Conservation (phyloP, 108 stramenopile genomes). For the Discostella stelligeroides region DNA sequence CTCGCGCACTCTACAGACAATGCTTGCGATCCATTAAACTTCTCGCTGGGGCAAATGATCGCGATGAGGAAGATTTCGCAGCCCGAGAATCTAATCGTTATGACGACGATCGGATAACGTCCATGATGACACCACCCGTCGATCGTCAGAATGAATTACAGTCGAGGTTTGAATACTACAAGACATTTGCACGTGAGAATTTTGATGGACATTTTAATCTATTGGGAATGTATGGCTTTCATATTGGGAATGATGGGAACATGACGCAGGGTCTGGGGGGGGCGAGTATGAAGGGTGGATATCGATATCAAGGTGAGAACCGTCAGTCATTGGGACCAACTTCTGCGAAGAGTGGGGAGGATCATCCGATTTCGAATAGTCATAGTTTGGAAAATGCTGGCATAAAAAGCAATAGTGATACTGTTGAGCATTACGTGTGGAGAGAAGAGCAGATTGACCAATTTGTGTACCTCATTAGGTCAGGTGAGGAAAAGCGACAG, state of each 20-base stretch:
- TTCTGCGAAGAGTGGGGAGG: conserved; percentile 15
- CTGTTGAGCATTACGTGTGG: conserved; percentile 50
- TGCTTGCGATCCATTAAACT: conserved; percentile 65
- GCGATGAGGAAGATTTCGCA: conserved; percentile 72
- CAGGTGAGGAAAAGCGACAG: conserved; percentile 75
- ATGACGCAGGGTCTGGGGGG: conserved; percentile 18
- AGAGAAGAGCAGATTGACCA: conserved; percentile 62
- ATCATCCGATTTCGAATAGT: no score
- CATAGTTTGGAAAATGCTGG: not conserved
- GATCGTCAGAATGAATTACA: conserved; percentile 76
- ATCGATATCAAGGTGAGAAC: conserved; percentile 40
- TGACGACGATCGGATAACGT: conserved; percentile 26
- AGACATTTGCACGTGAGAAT: conserved; percentile 67
- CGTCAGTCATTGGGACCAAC: conserved; percentile 42
- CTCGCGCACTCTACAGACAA: conserved; percentile 65
- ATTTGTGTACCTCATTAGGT: conserved; percentile 72
- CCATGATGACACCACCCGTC: conserved; percentile 69
- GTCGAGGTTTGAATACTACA: conserved; percentile 79
- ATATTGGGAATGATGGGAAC: conserved; percentile 31
- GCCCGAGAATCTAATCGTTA: conserved; percentile 55
- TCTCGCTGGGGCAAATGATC: conserved; percentile 70
- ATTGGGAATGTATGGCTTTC: conserved; percentile 57
- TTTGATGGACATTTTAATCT: conserved; percentile 76
- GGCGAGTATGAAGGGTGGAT: conserved; percentile 9
- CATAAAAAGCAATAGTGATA: not conserved